Evolutionary conservation across 345 rosid genomes (phyloP).

Genomic region (Clausena lansium): DNA sequence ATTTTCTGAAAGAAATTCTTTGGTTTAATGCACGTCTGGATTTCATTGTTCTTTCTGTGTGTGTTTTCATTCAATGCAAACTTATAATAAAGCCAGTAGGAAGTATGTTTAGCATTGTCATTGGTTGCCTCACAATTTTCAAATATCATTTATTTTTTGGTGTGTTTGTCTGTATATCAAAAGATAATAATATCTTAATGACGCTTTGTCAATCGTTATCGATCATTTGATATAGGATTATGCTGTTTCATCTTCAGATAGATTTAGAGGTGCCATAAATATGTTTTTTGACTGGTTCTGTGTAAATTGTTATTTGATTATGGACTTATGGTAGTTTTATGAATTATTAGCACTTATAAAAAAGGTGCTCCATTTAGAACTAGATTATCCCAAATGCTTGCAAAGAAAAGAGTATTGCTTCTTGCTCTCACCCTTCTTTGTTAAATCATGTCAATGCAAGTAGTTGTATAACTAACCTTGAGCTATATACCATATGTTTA

Average conservation of each 20-base stretch:
- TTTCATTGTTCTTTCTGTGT: neutral
- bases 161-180: neutral
- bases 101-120: neutral
- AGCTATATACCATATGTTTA: neutral
- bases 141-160: neutral
- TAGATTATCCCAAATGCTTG: neutral
- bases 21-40: neutral
- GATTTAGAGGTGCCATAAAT: neutral
- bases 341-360: neutral
- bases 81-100: neutral
- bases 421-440: neutral
- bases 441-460: neutral
- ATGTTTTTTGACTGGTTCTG: neutral
- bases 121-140: neutral
- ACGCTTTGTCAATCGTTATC: neutral
- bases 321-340: neutral
- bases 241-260: neutral
- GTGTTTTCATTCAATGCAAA: neutral
- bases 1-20: neutral
- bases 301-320: neutral
- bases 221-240: neutral
- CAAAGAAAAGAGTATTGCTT: neutral
- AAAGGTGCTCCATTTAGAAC: neutral
- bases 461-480: neutral
- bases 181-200: neutral